A percentile compares a stretch with the other conserved stretches of the same genome.
These are phyloP conservation scores for Rhododendron ovatum DNA, from an alignment of 148 eudicot genomes.

Conservation along the genomic window DNA sequence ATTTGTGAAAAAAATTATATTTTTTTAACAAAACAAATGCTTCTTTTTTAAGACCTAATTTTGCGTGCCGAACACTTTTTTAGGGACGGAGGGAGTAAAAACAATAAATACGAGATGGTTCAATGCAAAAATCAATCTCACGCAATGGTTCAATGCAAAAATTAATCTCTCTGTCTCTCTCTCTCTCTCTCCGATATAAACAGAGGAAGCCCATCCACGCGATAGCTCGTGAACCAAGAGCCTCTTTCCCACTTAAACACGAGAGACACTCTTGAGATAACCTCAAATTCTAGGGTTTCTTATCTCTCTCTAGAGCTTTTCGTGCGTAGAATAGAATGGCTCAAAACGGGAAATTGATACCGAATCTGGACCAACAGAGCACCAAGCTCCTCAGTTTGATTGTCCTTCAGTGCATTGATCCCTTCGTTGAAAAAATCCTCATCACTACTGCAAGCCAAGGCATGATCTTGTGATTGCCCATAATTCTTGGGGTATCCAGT, in stretches of 20 bases:
- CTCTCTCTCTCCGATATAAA: background rate
- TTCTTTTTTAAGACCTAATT: no score
- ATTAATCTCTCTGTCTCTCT: background rate
- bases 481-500: no score
- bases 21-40: no score
- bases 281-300: background rate
- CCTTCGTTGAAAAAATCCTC: conserved; percentile 76
- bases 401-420: conserved; percentile 81
- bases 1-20: no score
- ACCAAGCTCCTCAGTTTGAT: conserved; percentile 78
- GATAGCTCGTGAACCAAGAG: background rate
- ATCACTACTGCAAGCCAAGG: conserved; percentile 54
- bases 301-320: background rate
- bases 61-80: no score
- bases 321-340: conserved; percentile 25
- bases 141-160: background rate
- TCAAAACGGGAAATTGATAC: conserved; percentile 72
- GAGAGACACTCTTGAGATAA: background rate
- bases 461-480: no score
- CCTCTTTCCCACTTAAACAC: background rate
- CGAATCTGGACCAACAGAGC: conserved; percentile 72
- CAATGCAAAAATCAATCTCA: no score
- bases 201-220: background rate
- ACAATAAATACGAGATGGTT: no score
- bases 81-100: no score